phyloP scores from a whole-genome alignment of 257 asterid species.

The Solanum gandarillasii region DNA sequence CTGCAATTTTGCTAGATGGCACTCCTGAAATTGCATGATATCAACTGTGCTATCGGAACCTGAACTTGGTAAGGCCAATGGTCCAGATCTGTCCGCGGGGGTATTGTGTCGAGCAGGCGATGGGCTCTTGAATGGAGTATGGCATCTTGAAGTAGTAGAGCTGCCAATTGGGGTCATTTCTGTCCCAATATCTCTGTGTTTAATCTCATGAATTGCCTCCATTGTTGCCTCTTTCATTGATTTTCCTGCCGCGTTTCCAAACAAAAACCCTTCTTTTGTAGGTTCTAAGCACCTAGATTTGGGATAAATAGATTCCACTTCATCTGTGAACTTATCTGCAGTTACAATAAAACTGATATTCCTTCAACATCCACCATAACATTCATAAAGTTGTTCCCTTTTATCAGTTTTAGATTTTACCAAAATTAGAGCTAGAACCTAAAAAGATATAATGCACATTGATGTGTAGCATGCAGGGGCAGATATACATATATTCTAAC shows the following conservation, averaged over 20 bases:
- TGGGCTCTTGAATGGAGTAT: slow-evolving; percentile 64
- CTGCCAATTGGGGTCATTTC: slow-evolving; percentile 98
- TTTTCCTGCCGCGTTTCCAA: slow-evolving; percentile 26
- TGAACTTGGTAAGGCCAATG: slow-evolving; percentile 25
- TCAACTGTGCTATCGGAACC: slow-evolving; percentile 33
- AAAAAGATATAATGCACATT: neutral
- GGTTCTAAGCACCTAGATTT: slow-evolving; percentile 50
- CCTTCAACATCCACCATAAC: neutral
- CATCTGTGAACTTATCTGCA: slow-evolving; percentile 82
- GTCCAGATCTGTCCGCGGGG: slow-evolving; percentile 79
- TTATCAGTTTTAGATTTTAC: neutral
- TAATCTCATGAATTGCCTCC: slow-evolving; percentile 28
- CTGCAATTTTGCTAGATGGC: slow-evolving; percentile 70
- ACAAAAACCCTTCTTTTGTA: slow-evolving; percentile 58
- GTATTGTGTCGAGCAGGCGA: slow-evolving; percentile 91
- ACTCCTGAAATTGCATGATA: slow-evolving; percentile 54
- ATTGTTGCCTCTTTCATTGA: slow-evolving; percentile 16
- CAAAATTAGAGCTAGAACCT: neutral
- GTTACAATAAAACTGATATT: slow-evolving; percentile 1
- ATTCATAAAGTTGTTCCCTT: neutral
- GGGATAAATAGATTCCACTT: slow-evolving; percentile 22
- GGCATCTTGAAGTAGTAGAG: slow-evolving; percentile 89
- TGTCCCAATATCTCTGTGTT: slow-evolving; percentile 83
- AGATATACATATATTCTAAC: neutral
- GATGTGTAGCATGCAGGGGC: neutral